Evolutionary conservation across 257 asterid species (phyloP).

Genomic region (Solanum microdontum): DNA sequence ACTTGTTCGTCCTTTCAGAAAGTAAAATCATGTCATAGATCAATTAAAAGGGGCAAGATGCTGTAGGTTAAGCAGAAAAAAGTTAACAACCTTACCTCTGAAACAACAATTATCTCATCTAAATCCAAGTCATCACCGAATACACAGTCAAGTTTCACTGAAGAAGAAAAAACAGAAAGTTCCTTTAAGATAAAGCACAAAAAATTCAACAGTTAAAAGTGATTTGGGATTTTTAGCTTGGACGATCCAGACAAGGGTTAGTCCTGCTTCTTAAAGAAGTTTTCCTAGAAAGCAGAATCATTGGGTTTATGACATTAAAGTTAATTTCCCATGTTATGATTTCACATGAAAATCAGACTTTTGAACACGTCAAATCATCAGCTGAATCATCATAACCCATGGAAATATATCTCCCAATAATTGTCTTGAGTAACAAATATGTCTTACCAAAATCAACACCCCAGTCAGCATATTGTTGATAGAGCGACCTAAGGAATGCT

Average conservation of each 20-base stretch:
- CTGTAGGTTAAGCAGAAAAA: not conserved
- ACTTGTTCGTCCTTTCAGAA: not conserved
- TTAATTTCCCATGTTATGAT: not conserved
- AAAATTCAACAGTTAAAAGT: not conserved
- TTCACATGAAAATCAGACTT: not conserved
- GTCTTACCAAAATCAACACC: constrained; percentile 83
- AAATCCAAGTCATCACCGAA: constrained; percentile 74
- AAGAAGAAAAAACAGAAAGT: constrained; percentile 7
- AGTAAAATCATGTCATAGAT: not conserved
- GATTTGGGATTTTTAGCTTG: not conserved
- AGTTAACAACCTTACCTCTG: constrained; percentile 43
- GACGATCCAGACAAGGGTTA: not conserved
- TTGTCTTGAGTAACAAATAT: not conserved
- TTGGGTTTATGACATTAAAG: not conserved
- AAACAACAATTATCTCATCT: constrained; percentile 67
- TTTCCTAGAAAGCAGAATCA: not conserved
- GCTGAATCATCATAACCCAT: not conserved
- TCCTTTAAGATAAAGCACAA: not conserved
- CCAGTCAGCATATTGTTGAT: constrained; percentile 91
- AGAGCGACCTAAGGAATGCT: constrained; percentile 83
- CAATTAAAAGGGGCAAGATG: not conserved
- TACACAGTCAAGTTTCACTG: constrained; percentile 91
- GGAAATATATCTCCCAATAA: not conserved
- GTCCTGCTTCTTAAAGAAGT: not conserved
- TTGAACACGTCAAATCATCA: not conserved